Base-by-base conservation (phyloP, 306 rosid species). In the Pterocarpus santalinus region DNA sequence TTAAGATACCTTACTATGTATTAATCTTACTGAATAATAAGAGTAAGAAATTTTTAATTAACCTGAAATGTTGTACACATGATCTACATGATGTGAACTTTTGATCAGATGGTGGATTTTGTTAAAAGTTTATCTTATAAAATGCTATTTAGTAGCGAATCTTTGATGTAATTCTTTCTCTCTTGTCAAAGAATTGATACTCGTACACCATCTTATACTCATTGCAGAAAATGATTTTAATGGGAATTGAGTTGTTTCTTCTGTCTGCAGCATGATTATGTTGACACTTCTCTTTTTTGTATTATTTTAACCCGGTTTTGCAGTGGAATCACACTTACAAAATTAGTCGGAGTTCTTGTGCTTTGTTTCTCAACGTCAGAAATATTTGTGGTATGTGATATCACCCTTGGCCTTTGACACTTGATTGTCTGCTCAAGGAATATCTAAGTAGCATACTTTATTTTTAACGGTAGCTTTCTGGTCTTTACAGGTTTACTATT, bases 261-360 rank as follows among this genome's bases (percentile, higher is more conserved):
- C 2, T 63, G 60, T 34, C 41, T 72, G 60, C 74, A 46, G 43
- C 53, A 57, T 43, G 67, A 69, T 28, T 80, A 52, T 56, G 81
- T 75, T 51, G 39, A 80, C 83, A 75, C 39, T 77, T 77, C 41
- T 71, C 71, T 78, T 69, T 79, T 74, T 5, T 61, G 86, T 73
- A 51, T 55, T 74, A 46, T 78, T 67, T 67, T 81, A 34, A 62
- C 62, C 80, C 67, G 16, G 65, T 85, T 82, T 82, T 72, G 86
- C 93, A 95, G 97, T 83, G 98, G 98, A 80, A 93, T 95, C 71
- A 91, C 99, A 15, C 95, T 95, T 73, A 95, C 99, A 14, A 95
- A 95, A 85, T 86, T 95, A 16, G 99, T 95, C 5, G 99, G 99
- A 82, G 98, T 95, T 36, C 80, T 91, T 36, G 99, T 95, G 81